phyloP scores from a whole-genome alignment of 208 protist species.

The Willaertia magna region DNA sequence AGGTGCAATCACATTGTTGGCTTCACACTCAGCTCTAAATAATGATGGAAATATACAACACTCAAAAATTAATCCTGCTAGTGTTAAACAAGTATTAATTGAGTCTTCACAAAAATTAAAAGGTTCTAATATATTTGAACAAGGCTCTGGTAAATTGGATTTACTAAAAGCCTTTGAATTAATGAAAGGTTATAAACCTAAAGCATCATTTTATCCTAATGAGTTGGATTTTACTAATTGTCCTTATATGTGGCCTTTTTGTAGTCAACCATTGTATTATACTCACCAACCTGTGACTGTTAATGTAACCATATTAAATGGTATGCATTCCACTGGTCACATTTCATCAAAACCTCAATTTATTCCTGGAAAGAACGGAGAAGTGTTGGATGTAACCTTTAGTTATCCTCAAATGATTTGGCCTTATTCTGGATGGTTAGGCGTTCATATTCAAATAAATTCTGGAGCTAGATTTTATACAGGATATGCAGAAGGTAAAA shows the following conservation, averaged over 20 bases:
- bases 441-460: constrained; percentile 30
- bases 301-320: constrained; percentile 80
- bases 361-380: constrained; percentile 2
- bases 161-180: constrained; percentile 34
- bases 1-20: constrained; percentile 65
- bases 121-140: constrained; percentile 49
- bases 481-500: neutral
- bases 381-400: constrained; percentile 26
- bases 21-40: constrained; percentile 14
- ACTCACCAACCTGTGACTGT: constrained; percentile 52
- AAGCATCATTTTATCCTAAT: constrained; percentile 29
- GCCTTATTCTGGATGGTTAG: constrained; percentile 62
- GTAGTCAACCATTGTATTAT: constrained; percentile 64
- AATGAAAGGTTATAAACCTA: constrained; percentile 22
- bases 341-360: constrained; percentile 17
- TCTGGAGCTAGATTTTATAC: neutral
- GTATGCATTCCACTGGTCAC: constrained; percentile 31
- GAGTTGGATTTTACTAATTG: constrained; percentile 43
- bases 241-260: constrained; percentile 81
- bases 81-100: constrained; percentile 60
- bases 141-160: constrained; percentile 52
- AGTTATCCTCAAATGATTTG: constrained; percentile 38
- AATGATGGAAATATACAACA: neutral
- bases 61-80: constrained; percentile 40
- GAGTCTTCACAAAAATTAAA: constrained; percentile 25